phyloP scores from a whole-genome alignment of 495 filamentous ascomycete genomes.

The Cenococcum geophilum region DNA sequence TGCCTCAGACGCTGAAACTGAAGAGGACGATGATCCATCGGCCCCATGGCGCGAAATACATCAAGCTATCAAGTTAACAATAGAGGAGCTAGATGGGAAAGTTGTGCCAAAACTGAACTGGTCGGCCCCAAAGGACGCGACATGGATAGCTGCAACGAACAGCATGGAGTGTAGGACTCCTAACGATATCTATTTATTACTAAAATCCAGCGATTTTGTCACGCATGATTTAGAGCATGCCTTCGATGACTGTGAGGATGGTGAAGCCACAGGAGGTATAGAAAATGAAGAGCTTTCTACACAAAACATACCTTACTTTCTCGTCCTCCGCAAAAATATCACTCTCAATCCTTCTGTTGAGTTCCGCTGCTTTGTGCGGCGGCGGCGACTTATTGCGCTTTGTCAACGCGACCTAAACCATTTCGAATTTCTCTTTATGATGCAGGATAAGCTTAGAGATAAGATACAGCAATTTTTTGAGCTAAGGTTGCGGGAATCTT shows the following conservation, averaged over 20 bases:
- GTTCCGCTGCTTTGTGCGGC: constrained; percentile 89
- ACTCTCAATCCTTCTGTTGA: constrained; percentile 84
- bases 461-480: constrained; percentile 70
- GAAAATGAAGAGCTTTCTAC: not conserved
- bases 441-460: constrained; percentile 56
- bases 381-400: constrained; percentile 69
- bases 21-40: constrained; percentile 53
- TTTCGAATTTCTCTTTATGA: constrained; percentile 69
- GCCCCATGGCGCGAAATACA: constrained; percentile 65
- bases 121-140: constrained; percentile 93
- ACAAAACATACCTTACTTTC: constrained; percentile 50
- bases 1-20: constrained; percentile 36
- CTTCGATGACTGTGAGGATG: constrained; percentile 67
- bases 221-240: constrained; percentile 91
- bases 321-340: constrained; percentile 82
- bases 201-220: constrained; percentile 90
- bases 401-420: constrained; percentile 86
- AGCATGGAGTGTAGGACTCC: constrained; percentile 79
- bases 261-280: constrained; percentile 13
- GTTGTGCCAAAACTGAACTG: constrained; percentile 93
- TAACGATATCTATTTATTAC: constrained; percentile 85
- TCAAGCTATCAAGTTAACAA: constrained; percentile 63
- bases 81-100: constrained; percentile 70
- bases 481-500: constrained; percentile 60
- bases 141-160: constrained; percentile 89